Conservation (phyloP, 2,329 filamentous ascomycete genomes). For the Aspergillus sp. region DNA sequence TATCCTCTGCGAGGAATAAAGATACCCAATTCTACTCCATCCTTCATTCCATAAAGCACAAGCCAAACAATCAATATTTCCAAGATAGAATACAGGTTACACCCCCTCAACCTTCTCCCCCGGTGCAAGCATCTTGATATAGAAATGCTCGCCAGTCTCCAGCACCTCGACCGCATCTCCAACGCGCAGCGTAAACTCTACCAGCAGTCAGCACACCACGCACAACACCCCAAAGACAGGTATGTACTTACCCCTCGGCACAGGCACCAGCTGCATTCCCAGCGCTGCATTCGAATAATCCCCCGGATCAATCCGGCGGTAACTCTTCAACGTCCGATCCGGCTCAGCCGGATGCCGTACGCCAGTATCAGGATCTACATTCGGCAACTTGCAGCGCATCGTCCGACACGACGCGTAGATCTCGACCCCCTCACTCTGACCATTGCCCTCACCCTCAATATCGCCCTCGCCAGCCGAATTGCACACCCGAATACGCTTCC, state of each 20-base stretch:
- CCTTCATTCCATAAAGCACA: neutral
- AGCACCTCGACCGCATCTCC: constrained; percentile 40
- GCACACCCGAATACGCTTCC: constrained; percentile 47
- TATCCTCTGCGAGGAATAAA: too few species aligned
- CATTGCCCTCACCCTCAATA: neutral
- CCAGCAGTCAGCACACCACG: neutral
- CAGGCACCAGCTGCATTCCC: constrained; percentile 52
- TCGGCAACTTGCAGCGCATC: constrained; percentile 56
- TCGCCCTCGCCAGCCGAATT: neutral
- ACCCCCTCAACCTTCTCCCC: constrained; percentile 31
- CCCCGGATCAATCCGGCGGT: constrained; percentile 51
- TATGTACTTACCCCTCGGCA: constrained; percentile 20
- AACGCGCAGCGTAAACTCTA: constrained; percentile 35
- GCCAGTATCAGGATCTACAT: constrained; percentile 57
- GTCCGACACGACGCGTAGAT: constrained; percentile 56
- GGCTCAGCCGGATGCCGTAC: constrained; percentile 48
- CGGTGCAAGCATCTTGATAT: constrained; percentile 40
- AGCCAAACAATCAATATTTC: neutral
- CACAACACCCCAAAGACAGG: neutral
- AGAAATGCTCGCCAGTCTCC: constrained; percentile 43
- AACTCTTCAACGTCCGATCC: constrained; percentile 47
- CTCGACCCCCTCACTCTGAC: neutral
- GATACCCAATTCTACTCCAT: too few species aligned
- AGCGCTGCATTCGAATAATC: constrained; percentile 48
- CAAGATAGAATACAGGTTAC: constrained; percentile 2